Evolutionary conservation across 2,329 filamentous ascomycete genomes (phyloP).

Genomic region (Xylaria sp.): DNA sequence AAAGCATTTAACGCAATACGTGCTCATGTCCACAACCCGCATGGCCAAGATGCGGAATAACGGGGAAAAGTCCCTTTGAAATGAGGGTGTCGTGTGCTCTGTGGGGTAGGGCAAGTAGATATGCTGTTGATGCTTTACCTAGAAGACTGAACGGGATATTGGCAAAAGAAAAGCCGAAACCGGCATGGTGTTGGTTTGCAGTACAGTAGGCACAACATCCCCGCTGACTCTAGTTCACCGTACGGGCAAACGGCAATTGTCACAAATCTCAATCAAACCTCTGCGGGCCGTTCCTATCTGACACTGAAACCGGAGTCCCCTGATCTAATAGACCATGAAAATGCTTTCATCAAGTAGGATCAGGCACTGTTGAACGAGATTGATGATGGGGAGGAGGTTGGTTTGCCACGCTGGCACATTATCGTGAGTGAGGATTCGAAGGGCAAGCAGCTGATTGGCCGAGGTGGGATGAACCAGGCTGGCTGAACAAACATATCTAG

Average conservation of each 20-base stretch:
- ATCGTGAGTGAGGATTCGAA: conserved; percentile 1
- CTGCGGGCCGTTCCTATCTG: conserved; percentile 32
- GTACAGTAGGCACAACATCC: background rate
- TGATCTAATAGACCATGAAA: background rate
- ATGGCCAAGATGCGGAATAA: conserved; percentile 29
- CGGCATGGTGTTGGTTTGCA: background rate
- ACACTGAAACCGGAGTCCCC: conserved; percentile 9
- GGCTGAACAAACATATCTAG: conserved; percentile 18
- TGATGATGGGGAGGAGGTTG: conserved; percentile 15
- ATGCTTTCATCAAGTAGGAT: conserved; percentile 1
- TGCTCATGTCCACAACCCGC: conserved; percentile 11
- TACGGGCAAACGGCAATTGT: background rate
- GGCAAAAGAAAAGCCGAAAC: background rate
- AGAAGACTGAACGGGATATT: conserved; percentile 1
- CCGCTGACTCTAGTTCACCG: background rate
- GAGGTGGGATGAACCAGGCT: conserved; percentile 20
- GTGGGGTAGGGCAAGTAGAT: conserved; percentile 1
- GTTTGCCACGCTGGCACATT: conserved; percentile 29
- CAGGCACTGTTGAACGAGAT: conserved; percentile 15
- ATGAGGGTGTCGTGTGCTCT: conserved; percentile 8
- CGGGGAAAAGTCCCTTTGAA: conserved; percentile 23
- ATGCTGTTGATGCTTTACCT: background rate
- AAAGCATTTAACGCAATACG: background rate
- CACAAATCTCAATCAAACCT: conserved; percentile 20
- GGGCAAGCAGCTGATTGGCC: conserved; percentile 11